phyloP scores from a whole-genome alignment of 2,329 filamentous ascomycete species.

The Akanthomyces lecanii region DNA sequence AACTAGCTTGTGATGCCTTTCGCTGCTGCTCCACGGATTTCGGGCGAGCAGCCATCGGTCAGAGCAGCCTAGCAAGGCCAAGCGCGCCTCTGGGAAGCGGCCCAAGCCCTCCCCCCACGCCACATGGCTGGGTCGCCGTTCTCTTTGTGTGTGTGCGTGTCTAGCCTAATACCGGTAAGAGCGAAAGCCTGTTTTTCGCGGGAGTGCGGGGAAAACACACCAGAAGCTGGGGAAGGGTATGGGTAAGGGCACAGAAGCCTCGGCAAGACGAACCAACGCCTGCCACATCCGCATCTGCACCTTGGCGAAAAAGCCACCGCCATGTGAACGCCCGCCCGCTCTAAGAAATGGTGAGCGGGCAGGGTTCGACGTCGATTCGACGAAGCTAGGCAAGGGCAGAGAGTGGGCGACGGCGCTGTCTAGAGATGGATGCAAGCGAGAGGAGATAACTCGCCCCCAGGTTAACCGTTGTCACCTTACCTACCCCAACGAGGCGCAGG shows the following conservation, averaged over 20 bases:
- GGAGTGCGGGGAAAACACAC: background rate
- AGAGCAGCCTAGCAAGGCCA: no score
- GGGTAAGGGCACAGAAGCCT: conserved; percentile 9
- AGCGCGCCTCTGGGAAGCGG: no score
- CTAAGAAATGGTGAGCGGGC: no score
- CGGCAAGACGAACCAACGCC: background rate
- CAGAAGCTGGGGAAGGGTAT: background rate
- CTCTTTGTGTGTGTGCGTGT: no score
- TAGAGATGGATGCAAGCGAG: no score
- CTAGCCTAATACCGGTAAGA: background rate
- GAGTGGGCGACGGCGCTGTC: no score
- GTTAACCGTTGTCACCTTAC: background rate
- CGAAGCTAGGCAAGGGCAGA: background rate
- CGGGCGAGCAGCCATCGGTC: no score
- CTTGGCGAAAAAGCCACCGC: background rate
- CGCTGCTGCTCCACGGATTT: no score
- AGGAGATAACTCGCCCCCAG: no score
- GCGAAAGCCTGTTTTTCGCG: background rate
- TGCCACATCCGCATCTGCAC: background rate
- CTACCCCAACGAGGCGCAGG: background rate
- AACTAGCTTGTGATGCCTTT: no score
- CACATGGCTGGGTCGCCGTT: no score
- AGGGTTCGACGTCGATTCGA: background rate
- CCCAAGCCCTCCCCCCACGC: no score
- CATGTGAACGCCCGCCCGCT: background rate